phyloP scores from a whole-genome alignment of 805 yeast genomes.

The Candida ascalaphidarum region DNA sequence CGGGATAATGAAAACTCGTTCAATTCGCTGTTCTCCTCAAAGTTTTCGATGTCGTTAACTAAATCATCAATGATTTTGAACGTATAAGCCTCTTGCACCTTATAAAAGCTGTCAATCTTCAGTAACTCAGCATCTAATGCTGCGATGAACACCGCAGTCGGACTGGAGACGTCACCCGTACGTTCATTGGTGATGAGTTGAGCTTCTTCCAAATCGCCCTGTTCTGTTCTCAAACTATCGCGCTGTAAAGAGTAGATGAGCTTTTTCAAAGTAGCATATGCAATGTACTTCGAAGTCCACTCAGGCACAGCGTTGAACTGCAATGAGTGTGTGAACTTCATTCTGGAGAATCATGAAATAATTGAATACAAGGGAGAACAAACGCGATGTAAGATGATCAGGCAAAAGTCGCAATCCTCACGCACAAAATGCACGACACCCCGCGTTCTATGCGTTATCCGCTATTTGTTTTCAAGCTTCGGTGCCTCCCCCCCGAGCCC shows the following conservation, averaged over 20 bases:
- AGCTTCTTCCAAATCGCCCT: conserved; percentile 22
- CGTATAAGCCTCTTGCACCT: conserved; percentile 53
- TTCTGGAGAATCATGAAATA: no score
- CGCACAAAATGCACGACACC: no score
- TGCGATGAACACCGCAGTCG: conserved; percentile 50
- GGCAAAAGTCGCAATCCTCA: no score
- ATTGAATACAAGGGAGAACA: no score
- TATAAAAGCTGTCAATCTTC: conserved; percentile 72
- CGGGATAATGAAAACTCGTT: no score
- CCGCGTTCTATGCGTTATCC: no score
- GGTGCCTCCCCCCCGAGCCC: no score
- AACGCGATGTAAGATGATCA: no score
- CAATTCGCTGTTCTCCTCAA: no score
- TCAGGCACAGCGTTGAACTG: conserved; percentile 98
- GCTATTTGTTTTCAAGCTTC: no score
- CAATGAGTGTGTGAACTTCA: conserved; percentile 93
- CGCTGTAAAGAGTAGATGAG: conserved; percentile 76
- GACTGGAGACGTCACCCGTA: conserved; percentile 25
- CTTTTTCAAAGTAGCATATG: conserved; percentile 82
- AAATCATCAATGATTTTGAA: conserved; percentile 47
- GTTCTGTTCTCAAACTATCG: conserved; percentile 31
- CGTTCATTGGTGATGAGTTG: conserved; percentile 18
- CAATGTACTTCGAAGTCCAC: conserved; percentile 89
- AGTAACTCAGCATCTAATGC: conserved; percentile 72
- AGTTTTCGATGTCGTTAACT: conserved; percentile 54